A percentile compares a stretch with the other conserved stretches of the same genome.
phyloP scores from a whole-genome alignment of 2,329 filamentous ascomycete species.

The Fusarium graminum region DNA sequence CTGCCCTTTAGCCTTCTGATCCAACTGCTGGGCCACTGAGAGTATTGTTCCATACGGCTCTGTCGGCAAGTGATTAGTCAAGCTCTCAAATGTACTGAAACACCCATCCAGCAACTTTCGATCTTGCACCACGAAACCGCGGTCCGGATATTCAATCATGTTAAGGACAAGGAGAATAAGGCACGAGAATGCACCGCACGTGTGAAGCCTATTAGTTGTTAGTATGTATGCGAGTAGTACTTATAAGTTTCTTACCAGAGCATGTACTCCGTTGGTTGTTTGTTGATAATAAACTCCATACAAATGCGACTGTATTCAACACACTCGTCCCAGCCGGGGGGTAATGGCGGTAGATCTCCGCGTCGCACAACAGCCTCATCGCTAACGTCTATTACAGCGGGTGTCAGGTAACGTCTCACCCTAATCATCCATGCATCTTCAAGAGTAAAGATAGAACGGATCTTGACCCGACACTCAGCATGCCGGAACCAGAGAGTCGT shows the following conservation, averaged over 20 bases:
- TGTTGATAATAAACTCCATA: conserved; percentile 16
- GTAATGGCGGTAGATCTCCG: conserved; percentile 30
- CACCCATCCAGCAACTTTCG: conserved; percentile 23
- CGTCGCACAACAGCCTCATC: conserved; percentile 28
- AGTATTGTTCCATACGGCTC: conserved; percentile 27
- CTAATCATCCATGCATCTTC: conserved; percentile 37
- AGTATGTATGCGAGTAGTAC: accelerated
- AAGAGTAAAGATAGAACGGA: conserved; percentile 39
- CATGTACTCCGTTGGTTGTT: conserved; percentile 29
- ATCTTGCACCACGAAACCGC: conserved; percentile 6
- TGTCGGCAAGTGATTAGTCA: background rate
- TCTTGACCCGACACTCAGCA: conserved; percentile 32
- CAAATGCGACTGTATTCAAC: conserved; percentile 31
- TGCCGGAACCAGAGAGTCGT: conserved; percentile 37
- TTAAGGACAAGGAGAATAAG: conserved; percentile 40
- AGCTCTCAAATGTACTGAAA: conserved; percentile 4
- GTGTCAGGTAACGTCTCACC: conserved; percentile 29
- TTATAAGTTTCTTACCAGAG: conserved; percentile 19
- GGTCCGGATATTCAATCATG: conserved; percentile 41
- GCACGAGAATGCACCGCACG: conserved; percentile 33
- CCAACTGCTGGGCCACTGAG: conserved; percentile 26
- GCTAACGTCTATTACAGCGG: conserved; percentile 34
- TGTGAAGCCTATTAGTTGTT: conserved; percentile 31
- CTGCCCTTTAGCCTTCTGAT: conserved; percentile 36
- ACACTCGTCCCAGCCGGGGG: conserved; percentile 35